Evolutionary conservation across 495 filamentous ascomycete genomes (phyloP).

Genomic region (Cryomyces minteri): DNA sequence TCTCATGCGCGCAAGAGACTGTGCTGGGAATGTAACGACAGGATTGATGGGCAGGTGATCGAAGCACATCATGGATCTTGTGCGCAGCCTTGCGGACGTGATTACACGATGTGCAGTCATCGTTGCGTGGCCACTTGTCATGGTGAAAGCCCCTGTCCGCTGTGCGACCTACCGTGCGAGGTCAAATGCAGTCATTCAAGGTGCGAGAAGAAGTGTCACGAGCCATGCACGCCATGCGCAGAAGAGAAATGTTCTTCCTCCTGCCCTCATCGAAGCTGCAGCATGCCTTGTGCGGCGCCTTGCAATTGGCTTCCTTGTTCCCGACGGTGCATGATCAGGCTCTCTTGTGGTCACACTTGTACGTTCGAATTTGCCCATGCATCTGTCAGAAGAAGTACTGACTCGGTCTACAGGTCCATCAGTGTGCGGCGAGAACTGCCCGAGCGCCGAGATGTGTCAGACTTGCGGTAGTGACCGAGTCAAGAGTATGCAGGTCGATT

Average conservation of each 20-base stretch:
- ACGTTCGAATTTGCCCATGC: conserved; percentile 1
- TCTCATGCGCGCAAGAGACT: conserved; percentile 37
- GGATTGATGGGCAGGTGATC: conserved; percentile 10
- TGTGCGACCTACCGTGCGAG: conserved; percentile 38
- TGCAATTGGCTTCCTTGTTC: conserved; percentile 50
- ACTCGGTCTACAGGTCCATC: conserved; percentile 32
- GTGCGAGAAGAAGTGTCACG: conserved; percentile 37
- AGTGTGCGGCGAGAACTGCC: conserved; percentile 49
- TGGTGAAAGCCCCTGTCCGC: conserved; percentile 27
- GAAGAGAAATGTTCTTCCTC: conserved; percentile 32
- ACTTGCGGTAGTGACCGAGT: conserved; percentile 26
- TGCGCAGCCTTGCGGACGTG: conserved; percentile 30
- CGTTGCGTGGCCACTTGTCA: conserved; percentile 36
- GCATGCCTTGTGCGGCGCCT: conserved; percentile 46
- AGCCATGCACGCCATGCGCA: conserved; percentile 51
- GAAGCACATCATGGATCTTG: conserved; percentile 31
- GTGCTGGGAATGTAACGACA: conserved; percentile 31
- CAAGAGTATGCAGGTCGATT: conserved; percentile 32
- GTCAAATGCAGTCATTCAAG: conserved; percentile 41
- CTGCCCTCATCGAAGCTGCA: conserved; percentile 35
- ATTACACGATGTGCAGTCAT: conserved; percentile 39
- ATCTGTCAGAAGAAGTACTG: conserved; percentile 7
- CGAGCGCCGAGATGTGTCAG: conserved; percentile 35
- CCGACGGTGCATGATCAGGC: conserved; percentile 32
- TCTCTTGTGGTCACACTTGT: conserved; percentile 35